These are phyloP conservation scores for Hypoxylon fragiforme DNA, from an alignment of 495 filamentous ascomycete genomes.

Conservation along the genomic window DNA sequence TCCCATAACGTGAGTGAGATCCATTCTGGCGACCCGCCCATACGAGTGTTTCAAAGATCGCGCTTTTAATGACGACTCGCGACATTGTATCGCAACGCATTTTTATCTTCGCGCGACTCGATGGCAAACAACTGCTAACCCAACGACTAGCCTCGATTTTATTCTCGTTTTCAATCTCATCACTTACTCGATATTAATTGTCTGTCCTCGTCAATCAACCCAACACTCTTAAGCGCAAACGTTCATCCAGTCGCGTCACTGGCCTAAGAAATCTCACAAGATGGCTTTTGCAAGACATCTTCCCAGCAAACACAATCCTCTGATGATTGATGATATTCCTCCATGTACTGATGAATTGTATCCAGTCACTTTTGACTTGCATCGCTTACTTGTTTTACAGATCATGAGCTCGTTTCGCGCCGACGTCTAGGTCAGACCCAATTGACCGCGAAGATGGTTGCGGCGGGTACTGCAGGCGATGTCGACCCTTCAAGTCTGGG, in stretches of 20 bases:
- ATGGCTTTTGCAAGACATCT: slow-evolving; percentile 66
- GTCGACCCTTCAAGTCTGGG: slow-evolving; percentile 73
- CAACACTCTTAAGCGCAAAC: slow-evolving; percentile 8
- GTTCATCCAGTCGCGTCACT: slow-evolving; percentile 34
- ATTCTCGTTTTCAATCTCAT: slow-evolving; percentile 20
- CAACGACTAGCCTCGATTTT: slow-evolving; percentile 30
- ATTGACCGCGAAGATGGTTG: slow-evolving; percentile 74
- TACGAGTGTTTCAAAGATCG: slow-evolving; percentile 23
- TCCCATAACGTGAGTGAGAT: slow-evolving; percentile 40
- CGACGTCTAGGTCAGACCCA: slow-evolving; percentile 91
- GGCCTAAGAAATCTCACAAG: slow-evolving; percentile 27
- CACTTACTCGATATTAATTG: slow-evolving; percentile 1
- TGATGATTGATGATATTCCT: slow-evolving; percentile 73
- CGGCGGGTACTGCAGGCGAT: slow-evolving; percentile 65
- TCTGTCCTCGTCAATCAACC: slow-evolving; percentile 6
- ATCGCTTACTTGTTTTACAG: slow-evolving; percentile 56
- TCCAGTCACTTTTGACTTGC: background rate
- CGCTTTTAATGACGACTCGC: slow-evolving; percentile 30
- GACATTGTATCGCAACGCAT: slow-evolving; percentile 13
- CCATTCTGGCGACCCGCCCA: slow-evolving; percentile 35
- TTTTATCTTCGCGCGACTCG: slow-evolving; percentile 19
- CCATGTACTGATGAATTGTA: slow-evolving; percentile 49
- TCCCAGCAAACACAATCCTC: slow-evolving; percentile 73
- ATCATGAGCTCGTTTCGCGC: slow-evolving; percentile 78
- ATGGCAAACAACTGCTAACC: slow-evolving; percentile 37